Conservation (phyloP, 768 basidiomycete genomes). For the Suillus alpinus region DNA sequence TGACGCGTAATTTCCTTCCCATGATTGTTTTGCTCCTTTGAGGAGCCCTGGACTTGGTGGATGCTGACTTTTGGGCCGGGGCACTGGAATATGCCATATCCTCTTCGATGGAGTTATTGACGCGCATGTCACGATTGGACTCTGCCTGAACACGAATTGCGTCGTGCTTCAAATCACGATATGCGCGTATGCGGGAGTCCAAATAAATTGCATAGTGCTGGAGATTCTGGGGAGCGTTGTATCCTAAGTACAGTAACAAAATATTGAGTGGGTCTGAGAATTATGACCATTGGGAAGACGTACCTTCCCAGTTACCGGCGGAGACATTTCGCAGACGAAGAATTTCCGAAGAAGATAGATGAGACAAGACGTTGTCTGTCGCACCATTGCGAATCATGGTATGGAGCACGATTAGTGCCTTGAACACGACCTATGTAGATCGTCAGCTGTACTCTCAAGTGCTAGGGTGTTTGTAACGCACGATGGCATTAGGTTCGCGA, state of each 20-base stretch:
- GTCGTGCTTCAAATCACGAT: slow-evolving; percentile 90
- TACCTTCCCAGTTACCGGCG: slow-evolving; percentile 88
- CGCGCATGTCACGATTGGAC: slow-evolving; percentile 81
- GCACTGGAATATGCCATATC: slow-evolving; percentile 36
- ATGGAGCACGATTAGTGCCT: slow-evolving; percentile 92
- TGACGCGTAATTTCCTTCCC: slow-evolving; percentile 80
- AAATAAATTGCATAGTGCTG: slow-evolving; percentile 87
- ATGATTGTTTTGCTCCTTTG: slow-evolving; percentile 72
- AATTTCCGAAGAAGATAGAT: slow-evolving; percentile 81
- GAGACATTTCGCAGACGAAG: slow-evolving; percentile 79
- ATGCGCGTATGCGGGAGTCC: slow-evolving; percentile 83
- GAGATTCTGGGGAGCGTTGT: slow-evolving; percentile 81
- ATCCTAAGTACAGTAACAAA: slow-evolving; percentile 48
- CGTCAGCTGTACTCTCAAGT: background rate
- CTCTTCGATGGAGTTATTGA: slow-evolving; percentile 60
- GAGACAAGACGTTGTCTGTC: slow-evolving; percentile 86
- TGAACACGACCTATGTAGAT: slow-evolving; percentile 83
- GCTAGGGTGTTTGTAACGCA: slow-evolving; percentile 37
- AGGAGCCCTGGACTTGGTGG: slow-evolving; percentile 36
- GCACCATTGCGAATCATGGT: slow-evolving; percentile 97
- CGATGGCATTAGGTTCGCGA: slow-evolving; percentile 88
- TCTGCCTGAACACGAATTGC: slow-evolving; percentile 93
- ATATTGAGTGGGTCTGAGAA: slow-evolving; percentile 1
- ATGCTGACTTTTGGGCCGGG: slow-evolving; percentile 31
- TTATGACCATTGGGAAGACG: slow-evolving; percentile 11